phyloP scores from a whole-genome alignment of 257 asterid species.

The Plantago ovata region DNA sequence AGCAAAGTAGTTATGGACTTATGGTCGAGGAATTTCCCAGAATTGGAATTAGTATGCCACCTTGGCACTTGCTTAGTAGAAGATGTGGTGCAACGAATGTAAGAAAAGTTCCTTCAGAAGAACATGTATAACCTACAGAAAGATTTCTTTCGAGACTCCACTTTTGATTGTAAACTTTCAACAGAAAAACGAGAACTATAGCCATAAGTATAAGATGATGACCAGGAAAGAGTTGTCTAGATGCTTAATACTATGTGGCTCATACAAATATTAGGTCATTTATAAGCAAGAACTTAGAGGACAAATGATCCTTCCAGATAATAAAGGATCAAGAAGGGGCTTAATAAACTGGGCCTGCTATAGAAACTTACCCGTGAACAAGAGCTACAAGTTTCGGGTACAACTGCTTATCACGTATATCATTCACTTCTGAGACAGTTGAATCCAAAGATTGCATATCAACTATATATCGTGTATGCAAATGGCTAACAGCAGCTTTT shows the following conservation, averaged over 20 bases:
- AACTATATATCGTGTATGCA: slow-evolving; percentile 89
- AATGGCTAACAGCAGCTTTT: slow-evolving; percentile 94
- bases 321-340: too few species aligned
- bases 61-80: too few species aligned
- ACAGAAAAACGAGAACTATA: not conserved
- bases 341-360: too few species aligned
- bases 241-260: not conserved
- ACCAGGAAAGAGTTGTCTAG: not conserved
- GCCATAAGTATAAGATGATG: not conserved
- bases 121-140: too few species aligned
- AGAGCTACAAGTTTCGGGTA: slow-evolving; percentile 86
- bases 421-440: slow-evolving; percentile 83
- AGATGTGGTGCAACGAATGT: too few species aligned
- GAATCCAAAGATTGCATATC: slow-evolving; percentile 98
- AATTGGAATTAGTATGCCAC: too few species aligned
- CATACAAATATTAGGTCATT: too few species aligned
- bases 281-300: too few species aligned
- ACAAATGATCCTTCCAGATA: too few species aligned
- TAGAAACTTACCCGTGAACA: slow-evolving; percentile 62
- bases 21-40: too few species aligned
- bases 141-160: not conserved
- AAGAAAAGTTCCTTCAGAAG: too few species aligned
- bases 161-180: not conserved
- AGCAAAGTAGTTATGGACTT: too few species aligned
- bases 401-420: slow-evolving; percentile 86